Evolutionary conservation across 1,284 basidiomycete genomes (phyloP), one percentile per base, ranked within the genome.

Genomic region (Cryptococcus sp.): DNA sequence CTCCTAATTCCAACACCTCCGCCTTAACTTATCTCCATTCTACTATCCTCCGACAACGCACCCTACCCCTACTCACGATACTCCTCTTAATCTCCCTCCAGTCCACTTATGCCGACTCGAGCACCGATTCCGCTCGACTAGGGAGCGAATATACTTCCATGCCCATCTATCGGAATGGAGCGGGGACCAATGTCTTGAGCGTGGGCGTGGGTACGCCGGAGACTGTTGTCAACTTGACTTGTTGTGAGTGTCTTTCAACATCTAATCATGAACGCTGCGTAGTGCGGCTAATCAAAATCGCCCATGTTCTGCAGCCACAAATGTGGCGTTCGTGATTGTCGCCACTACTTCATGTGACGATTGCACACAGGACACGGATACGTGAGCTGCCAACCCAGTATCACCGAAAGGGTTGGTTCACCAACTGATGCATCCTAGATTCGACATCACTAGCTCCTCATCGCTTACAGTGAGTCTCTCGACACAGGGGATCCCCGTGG

Each of bases 281-380:
- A 13, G 13, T 35, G 30, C 10, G 30, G 30, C 38, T 39, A 10
- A 45, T 16, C 5, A 45, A 45, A 2, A 2, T 48, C 19, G 5
- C 16, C 15, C 0, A 6, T 46, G 1, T 25, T 11, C 35, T 8
- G 4, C 51, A 76, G 73, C 73, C 17, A 73, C 72, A 3, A 74
- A 71, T 56, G 68, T 74, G n/a, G 64, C 69, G 16, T 74, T 72
- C 52, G 25, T 74, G n/a, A 51, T 72, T 48, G 64, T 76, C 10
- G 67, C 66, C 25, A 53, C 65, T 6, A 55, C 55, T 1, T 54
- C 57, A 0, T 76, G 73, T 57, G 51, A 52, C 11, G 50, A 58
- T n/a, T 73, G 73, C 55, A 52, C 60, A 3, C 22, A 61, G 5
- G 52, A 58, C 48, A 53, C 60, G 38, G 35, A 60, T 15, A 20